Evolutionary conservation across 371 early-diverging fungal genomes (phyloP).

Genomic region (Mucor racemosus): DNA sequence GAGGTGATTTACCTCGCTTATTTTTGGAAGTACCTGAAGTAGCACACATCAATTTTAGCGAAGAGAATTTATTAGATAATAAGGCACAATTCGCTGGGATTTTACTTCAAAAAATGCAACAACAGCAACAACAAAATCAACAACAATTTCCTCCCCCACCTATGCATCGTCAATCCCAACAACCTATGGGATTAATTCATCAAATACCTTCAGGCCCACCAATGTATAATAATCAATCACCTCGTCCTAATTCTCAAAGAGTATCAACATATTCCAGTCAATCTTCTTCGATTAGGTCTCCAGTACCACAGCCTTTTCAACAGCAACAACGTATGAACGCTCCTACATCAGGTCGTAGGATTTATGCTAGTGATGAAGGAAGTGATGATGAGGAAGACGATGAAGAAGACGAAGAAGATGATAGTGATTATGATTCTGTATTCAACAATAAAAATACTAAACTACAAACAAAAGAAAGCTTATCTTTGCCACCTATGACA

Average conservation of each 20-base stretch:
- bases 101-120: slow-evolving; percentile 30
- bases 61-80: slow-evolving; percentile 35
- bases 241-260: slow-evolving; percentile 9
- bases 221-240: background rate
- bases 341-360: slow-evolving; percentile 17
- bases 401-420: slow-evolving; percentile 32
- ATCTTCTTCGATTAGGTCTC: background rate
- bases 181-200: slow-evolving; percentile 29
- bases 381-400: slow-evolving; percentile 46
- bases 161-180: slow-evolving; percentile 16
- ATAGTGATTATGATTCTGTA: slow-evolving; percentile 40
- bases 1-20: slow-evolving; percentile 32
- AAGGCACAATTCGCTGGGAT: slow-evolving; percentile 35
- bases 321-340: slow-evolving; percentile 1
- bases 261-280: slow-evolving; percentile 17
- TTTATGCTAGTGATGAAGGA: slow-evolving; percentile 51
- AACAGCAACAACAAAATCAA: slow-evolving; percentile 5
- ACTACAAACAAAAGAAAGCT: slow-evolving; percentile 9
- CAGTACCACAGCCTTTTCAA: slow-evolving; percentile 3
- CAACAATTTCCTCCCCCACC: background rate
- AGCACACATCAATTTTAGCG: slow-evolving; percentile 28
- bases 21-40: slow-evolving; percentile 48
- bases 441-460: slow-evolving; percentile 1
- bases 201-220: slow-evolving; percentile 28
- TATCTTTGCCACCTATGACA: slow-evolving; percentile 11